phyloP scores from a whole-genome alignment of 306 rosid genomes.

The Cicer yamashitae region DNA sequence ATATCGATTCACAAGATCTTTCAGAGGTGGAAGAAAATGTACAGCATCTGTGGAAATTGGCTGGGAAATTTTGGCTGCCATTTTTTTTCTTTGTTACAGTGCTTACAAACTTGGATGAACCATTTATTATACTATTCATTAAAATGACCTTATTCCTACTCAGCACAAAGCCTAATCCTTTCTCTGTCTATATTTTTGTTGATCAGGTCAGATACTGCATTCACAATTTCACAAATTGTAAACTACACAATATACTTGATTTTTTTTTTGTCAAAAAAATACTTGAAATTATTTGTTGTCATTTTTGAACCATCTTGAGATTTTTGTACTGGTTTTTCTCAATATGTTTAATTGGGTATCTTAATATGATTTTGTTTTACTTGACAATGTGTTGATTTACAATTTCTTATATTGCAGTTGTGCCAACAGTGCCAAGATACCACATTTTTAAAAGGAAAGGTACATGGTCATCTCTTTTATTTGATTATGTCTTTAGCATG shows the following conservation, averaged over 20 bases:
- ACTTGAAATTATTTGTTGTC: constrained; percentile 23
- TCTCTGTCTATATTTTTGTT: constrained; percentile 72
- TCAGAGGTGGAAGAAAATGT: constrained; percentile 51
- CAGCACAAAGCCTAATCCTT: constrained; percentile 76
- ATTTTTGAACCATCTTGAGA: not conserved
- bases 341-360: constrained; percentile 1
- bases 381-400: constrained; percentile 39
- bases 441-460: constrained; percentile 52
- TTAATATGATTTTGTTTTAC: constrained; percentile 32
- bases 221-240: constrained; percentile 15
- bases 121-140: constrained; percentile 47
- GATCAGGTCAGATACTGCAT: constrained; percentile 59
- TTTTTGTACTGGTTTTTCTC: constrained; percentile 27
- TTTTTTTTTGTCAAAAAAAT: not conserved
- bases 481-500: not conserved
- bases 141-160: constrained; percentile 67
- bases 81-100: constrained; percentile 57
- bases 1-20: constrained; percentile 41
- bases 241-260: not conserved
- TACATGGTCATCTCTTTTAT: constrained; percentile 39
- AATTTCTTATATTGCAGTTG: constrained; percentile 59
- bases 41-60: constrained; percentile 51
- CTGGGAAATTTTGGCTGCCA: constrained; percentile 72
- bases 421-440: constrained; percentile 53
- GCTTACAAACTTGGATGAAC: constrained; percentile 61